Base-by-base conservation (phyloP, 306 rosid species). In the Lathyrus tuberosus region DNA sequence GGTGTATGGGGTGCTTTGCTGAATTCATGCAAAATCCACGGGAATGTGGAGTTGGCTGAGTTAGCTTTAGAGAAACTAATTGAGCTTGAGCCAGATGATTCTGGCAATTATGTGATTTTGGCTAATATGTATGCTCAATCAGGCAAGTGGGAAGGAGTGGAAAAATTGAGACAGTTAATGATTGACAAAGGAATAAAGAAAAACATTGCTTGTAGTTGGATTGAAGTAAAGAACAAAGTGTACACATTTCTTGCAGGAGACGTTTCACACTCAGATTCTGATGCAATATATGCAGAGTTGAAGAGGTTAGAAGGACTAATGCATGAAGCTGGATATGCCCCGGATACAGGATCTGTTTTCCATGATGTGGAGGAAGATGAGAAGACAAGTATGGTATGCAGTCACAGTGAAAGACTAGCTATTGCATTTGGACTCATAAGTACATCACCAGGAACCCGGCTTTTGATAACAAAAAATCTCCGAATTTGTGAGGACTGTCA, bases 301-400 rank as follows among this genome's bases (percentile, higher is more conserved):
- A 87, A 63, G 73, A 81, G 83, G 49, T 72, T 87, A 68, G 94
- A 80, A 80, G 79, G 85, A 28, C 70, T 83, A 47, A 87, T 87
- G 93, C 80, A 65, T 59, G 91, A 90, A 87, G 88, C 88, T 69
- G 96, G 94, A 44, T 90, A 90, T 82, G 78, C 77, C 8, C 86
- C 93, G 1, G 82, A 76, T 40, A 87, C 87, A 18, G 86, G 85
- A 65, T 74, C 89, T 10, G 91, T 90, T 56, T 90, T 87, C 82
- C 96, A 87, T 51, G 96, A 90, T 24, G 96, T 90, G 48, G 93
- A 85, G 75, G 93, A 85, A 71, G 96, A 87, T 69, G 96, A 89
- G 74, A 90, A 90, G 70, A 76, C 82, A 26, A 68, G 48, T 30
- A 85, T 87, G 88, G 89, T 87, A 24, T 86, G 89, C 56, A 69